Evolutionary conservation across 108 stramenopile genomes (phyloP), one percentile per base, ranked within the genome.

Genomic region (Nitzschia putrida): DNA sequence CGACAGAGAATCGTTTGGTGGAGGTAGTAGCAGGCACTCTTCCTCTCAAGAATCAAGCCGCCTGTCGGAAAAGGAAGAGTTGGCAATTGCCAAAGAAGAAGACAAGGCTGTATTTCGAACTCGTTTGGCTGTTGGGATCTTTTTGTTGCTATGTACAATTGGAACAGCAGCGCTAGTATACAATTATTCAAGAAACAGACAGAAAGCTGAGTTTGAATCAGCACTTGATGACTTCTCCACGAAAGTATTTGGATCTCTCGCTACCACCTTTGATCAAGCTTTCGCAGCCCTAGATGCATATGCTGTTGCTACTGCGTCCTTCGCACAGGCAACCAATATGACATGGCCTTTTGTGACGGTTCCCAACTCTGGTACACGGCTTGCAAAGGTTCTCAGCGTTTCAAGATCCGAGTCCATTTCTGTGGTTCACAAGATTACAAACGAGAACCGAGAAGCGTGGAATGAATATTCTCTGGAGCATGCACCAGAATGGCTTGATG

Each of bases 321-420:
- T 18, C 5, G 49, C 20, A 16, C 49, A 50, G 18, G 49, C 16
- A 16, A 50, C 16, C 49, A 50, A 50, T 50, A 3, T 5, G 5
- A 50, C 49, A 5, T 50, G 49, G 49, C 49, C 49, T 20, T 50
- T 50, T 5, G 49, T 50, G 2, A 50, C 49, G 18, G 67, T 82
- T 34, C 80, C 81, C 0, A 56, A 82, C 47, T 85, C 80, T 50
- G 59, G 68, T 37, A 70, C 66, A 12, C 61, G 69, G 44, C 70
- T 80, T 7, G 53, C 57, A 2, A 77, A 65, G 37, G 25, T 74
- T 18, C 61, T 74, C 0, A 21, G 37, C 2, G 16, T 79, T 18
- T 52, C 79, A 20, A 52, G 69, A 20, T 67, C 83, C 8, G 16
- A 76, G 43, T 64, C 57, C 26, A 77, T 84, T 26, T 71, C 72